Evolutionary conservation across 192 early-diverging fungal genomes (phyloP), one percentile per base, ranked within the genome.

Genomic region (Backusella macrospora): DNA sequence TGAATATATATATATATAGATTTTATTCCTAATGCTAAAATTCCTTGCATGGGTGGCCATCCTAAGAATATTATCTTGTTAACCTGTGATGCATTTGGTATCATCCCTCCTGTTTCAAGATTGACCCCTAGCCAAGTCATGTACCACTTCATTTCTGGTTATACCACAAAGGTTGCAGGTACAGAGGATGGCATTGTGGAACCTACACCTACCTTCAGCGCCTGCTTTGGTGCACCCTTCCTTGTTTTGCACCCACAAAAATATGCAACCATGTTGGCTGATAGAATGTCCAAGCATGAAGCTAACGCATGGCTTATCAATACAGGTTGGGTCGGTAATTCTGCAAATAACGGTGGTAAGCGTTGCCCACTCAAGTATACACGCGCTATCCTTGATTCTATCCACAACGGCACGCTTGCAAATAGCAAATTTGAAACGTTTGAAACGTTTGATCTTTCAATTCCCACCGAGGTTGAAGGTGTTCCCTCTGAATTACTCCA

Each of bases 81-180:
- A 66, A 98, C 96, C 10, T 96, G 95, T 82, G 96, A 98, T 78
- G 96, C 95, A 68, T 97, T 97, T 82, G 96, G 96, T 75, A 92
- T 98, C 26, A 85, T 98, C 34, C 96, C 96, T 9, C 96, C 96
- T 29, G 92, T 94, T 40, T 90, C 94, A 69, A 93, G 92, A 79
- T 86, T 98, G 70, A 93, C 89, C 0, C 84, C 94, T 1, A 89
- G 82, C 1, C 96, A 98, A 81, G 93, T 91, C 76, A 95, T 95
- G 91, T 98, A 97, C 85, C 96, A 98, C 85, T 98, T 98, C 80
- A 97, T 98, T 78, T 93, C 92, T 39, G 96, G 95, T 13, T 98
- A 96, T 86, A 98, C 96, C 0, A 94, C 96, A 76, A 98, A 98
- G 90, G 93, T 98, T 78, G 93, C 96, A 23, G 96, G 96, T 62